These are phyloP conservation scores for Phytophthora capsici DNA, from an alignment of 352 stramenopile species.

Conservation along the genomic window DNA sequence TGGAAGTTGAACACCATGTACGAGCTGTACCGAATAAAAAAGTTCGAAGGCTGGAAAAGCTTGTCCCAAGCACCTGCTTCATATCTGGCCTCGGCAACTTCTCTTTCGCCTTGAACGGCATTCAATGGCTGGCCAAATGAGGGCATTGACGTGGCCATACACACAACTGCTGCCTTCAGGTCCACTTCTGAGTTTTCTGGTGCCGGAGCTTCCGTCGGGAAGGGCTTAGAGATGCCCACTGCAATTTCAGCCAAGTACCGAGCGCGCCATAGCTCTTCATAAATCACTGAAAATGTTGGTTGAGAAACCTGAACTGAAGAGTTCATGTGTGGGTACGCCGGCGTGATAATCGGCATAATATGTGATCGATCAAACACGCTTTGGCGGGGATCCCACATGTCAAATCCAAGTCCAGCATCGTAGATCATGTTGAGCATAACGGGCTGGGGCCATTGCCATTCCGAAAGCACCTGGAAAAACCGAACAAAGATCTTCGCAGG, in stretches of 20 bases:
- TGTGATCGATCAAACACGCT: constrained; percentile 91
- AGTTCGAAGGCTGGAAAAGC: constrained; percentile 81
- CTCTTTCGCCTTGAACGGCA: constrained; percentile 14
- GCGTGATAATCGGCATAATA: constrained; percentile 99
- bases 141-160: constrained; percentile 44
- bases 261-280: constrained; percentile 90
- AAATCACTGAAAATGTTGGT: constrained; percentile 93
- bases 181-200: constrained; percentile 37
- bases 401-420: constrained; percentile 78
- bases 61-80: constrained; percentile 62
- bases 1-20: constrained; percentile 81
- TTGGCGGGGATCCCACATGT: constrained; percentile 89
- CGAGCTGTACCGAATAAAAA: constrained; percentile 85
- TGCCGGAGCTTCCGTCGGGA: constrained; percentile 27
- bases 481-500: constrained; percentile 78
- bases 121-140: constrained; percentile 30
- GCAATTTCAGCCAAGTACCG: constrained; percentile 75
- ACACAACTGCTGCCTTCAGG: constrained; percentile 45
- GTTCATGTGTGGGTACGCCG: constrained; percentile 98
- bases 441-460: constrained; percentile 84
- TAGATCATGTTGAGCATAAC: constrained; percentile 90
- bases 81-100: background rate
- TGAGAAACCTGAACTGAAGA: constrained; percentile 96
- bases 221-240: constrained; percentile 52
- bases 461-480: constrained; percentile 87